Evolutionary conservation across 2,329 filamentous ascomycete species (phyloP).

Genomic region (Graphilbum fragrans): DNA sequence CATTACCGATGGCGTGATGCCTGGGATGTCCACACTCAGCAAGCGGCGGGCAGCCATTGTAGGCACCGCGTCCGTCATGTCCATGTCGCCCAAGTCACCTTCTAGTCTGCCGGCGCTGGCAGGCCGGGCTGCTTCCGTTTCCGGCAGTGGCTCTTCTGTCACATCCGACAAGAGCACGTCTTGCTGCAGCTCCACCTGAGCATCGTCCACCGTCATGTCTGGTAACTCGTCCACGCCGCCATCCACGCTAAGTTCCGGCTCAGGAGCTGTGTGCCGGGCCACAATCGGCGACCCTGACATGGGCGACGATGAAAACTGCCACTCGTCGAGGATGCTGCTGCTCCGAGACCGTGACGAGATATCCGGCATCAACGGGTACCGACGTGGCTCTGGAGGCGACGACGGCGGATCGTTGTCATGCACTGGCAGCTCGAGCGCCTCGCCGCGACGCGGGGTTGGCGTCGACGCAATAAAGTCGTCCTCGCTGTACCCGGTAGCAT

Average conservation of each 20-base stretch:
- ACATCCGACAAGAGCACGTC: not conserved
- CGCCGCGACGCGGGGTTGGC: constrained; percentile 46
- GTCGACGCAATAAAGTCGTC: constrained; percentile 46
- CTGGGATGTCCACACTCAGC: not conserved
- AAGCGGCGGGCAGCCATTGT: no score
- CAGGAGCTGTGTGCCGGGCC: constrained; percentile 16
- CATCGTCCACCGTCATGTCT: constrained; percentile 7
- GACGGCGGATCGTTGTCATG: constrained; percentile 40
- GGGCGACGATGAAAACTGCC: constrained; percentile 45
- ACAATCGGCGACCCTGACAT: constrained; percentile 35
- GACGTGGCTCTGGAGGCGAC: constrained; percentile 43
- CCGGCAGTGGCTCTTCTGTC: no score
- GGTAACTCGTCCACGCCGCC: not conserved
- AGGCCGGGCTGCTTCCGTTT: no score
- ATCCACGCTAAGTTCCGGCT: constrained; percentile 11
- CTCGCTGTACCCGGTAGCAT: constrained; percentile 16
- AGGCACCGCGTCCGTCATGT: constrained; percentile 1
- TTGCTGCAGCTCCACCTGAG: constrained; percentile 3
- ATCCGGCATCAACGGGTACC: constrained; percentile 38
- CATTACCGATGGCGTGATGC: not conserved
- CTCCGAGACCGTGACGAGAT: constrained; percentile 36
- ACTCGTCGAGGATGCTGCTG: constrained; percentile 26
- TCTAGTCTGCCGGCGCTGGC: no score
- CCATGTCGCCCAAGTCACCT: not conserved
- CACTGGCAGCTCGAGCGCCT: constrained; percentile 33